Evolutionary conservation across 164 flowering plant genomes (phyloP).

Genomic region (Macadamia integrifolia): DNA sequence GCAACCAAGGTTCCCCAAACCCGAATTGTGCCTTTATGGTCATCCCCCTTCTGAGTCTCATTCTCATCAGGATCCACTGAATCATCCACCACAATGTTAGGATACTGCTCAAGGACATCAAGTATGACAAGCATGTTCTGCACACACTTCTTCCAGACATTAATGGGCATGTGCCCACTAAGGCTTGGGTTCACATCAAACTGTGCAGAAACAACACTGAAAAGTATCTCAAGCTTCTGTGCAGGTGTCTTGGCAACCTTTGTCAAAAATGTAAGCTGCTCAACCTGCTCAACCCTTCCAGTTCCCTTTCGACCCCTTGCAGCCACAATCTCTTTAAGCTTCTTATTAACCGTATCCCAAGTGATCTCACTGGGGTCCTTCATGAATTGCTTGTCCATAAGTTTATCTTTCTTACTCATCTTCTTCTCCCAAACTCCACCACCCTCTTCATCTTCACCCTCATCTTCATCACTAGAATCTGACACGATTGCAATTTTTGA

Average conservation of each 20-base stretch:
- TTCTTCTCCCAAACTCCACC: slow-evolving; percentile 56
- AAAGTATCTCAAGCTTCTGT: slow-evolving; percentile 92
- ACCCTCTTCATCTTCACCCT: slow-evolving; percentile 25
- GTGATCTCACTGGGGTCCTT: slow-evolving; percentile 77
- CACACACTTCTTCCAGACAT: slow-evolving; percentile 88
- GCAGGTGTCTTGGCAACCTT: slow-evolving; percentile 95
- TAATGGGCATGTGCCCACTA: slow-evolving; percentile 85
- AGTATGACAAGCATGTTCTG: slow-evolving; percentile 63
- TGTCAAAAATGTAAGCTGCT: slow-evolving; percentile 84
- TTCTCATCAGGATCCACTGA: slow-evolving; percentile 80
- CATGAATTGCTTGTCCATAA: slow-evolving; percentile 71
- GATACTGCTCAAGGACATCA: slow-evolving; percentile 68
- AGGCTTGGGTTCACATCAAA: slow-evolving; percentile 93
- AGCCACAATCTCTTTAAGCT: slow-evolving; percentile 72
- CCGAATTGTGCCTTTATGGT: slow-evolving; percentile 57
- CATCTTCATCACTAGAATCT: slow-evolving; percentile 20
- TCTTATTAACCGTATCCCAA: slow-evolving; percentile 85
- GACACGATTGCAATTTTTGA: slow-evolving; percentile 12
- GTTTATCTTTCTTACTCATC: slow-evolving; percentile 72
- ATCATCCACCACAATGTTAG: slow-evolving; percentile 82
- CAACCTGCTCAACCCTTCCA: slow-evolving; percentile 87
- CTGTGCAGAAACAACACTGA: slow-evolving; percentile 82
- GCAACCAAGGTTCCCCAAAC: slow-evolving; percentile 94
- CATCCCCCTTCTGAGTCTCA: slow-evolving; percentile 72
- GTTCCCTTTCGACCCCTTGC: slow-evolving; percentile 95